Percentiles rank a stretch among this genome's conserved stretches.
These are phyloP conservation scores for Xylaria sp. DNA, from an alignment of 2,329 filamentous ascomycete species.

Conservation along the genomic window DNA sequence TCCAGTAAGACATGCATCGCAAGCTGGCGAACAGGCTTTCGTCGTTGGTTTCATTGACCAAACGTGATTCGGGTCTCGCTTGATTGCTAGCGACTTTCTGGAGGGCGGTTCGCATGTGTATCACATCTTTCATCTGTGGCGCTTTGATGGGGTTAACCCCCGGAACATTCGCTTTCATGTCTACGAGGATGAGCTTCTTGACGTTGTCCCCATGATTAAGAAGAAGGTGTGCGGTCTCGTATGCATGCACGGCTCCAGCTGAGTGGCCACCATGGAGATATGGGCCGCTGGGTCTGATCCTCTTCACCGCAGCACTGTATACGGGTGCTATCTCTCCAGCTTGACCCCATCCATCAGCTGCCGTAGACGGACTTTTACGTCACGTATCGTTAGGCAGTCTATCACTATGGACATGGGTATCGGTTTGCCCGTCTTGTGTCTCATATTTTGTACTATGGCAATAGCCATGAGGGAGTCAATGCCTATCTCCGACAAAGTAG, in stretches of 20 bases:
- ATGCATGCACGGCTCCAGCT: slow-evolving; percentile 24
- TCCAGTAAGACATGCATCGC: slow-evolving; percentile 18
- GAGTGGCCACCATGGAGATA: slow-evolving; percentile 28
- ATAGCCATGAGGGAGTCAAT: slow-evolving; percentile 30
- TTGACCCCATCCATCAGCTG: neutral
- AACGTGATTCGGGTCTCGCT: neutral
- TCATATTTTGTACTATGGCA: slow-evolving; percentile 23
- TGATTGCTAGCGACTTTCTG: neutral
- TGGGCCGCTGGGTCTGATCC: slow-evolving; percentile 21
- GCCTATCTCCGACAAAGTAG: slow-evolving; percentile 22
- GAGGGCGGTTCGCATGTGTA: neutral
- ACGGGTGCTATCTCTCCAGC: slow-evolving; percentile 14
- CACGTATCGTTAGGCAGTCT: slow-evolving; percentile 20
- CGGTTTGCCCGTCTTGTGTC: slow-evolving; percentile 19
- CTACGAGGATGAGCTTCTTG: slow-evolving; percentile 22
- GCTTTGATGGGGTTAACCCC: slow-evolving; percentile 10
- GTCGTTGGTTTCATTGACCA: neutral
- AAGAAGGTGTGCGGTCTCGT: slow-evolving; percentile 24
- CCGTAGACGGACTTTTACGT: slow-evolving; percentile 18
- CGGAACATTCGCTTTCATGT: slow-evolving; percentile 20
- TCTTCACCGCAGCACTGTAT: slow-evolving; percentile 23
- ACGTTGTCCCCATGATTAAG: slow-evolving; percentile 17
- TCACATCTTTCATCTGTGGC: slow-evolving; percentile 12
- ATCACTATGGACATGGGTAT: slow-evolving; percentile 21
- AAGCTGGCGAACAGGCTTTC: slow-evolving; percentile 10